These are phyloP conservation scores for Aegilops tauschii DNA, from an alignment of 176 grass and related monocot species.

Conservation along the genomic window DNA sequence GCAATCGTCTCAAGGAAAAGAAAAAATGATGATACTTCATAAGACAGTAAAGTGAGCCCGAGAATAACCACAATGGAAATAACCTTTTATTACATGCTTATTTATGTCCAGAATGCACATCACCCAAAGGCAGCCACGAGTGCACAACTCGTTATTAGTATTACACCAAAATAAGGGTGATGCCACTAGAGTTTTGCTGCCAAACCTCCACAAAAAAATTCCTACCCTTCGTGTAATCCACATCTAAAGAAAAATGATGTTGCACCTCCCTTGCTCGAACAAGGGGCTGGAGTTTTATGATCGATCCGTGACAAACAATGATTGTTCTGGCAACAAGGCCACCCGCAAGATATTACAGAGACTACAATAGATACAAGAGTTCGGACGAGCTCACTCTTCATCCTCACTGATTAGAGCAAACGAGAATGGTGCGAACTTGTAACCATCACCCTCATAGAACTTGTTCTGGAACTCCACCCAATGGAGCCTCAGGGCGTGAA, in stretches of 20 bases:
- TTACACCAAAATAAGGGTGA: constrained; percentile 31
- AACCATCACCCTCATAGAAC: constrained; percentile 97
- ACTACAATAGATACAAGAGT: constrained; percentile 29
- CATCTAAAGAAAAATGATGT: constrained; percentile 42
- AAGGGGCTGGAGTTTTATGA: constrained; percentile 36
- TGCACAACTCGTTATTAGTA: constrained; percentile 36
- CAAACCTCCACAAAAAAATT: constrained; percentile 13
- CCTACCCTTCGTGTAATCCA: constrained; percentile 13
- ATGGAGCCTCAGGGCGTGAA: constrained; percentile 96
- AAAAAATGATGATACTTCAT: neutral
- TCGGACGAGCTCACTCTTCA: constrained; percentile 54
- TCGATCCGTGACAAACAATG: constrained; percentile 43
- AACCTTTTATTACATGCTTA: constrained; percentile 45
- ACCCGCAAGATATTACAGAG: constrained; percentile 28
- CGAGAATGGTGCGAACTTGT: constrained; percentile 90
- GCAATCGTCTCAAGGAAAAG: neutral
- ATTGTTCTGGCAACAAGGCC: constrained; percentile 31
- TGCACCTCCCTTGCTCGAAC: constrained; percentile 2
- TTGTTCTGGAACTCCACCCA: constrained; percentile 99
- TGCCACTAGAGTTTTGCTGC: constrained; percentile 30
- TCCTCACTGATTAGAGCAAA: constrained; percentile 59
- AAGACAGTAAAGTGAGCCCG: neutral
- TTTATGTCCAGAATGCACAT: constrained; percentile 54
- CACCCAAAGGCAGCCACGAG: constrained; percentile 25
- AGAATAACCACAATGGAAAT: constrained; percentile 24